Evolutionary conservation across 805 yeast genomes (phyloP).

Genomic region (Spathaspora arborariae): DNA sequence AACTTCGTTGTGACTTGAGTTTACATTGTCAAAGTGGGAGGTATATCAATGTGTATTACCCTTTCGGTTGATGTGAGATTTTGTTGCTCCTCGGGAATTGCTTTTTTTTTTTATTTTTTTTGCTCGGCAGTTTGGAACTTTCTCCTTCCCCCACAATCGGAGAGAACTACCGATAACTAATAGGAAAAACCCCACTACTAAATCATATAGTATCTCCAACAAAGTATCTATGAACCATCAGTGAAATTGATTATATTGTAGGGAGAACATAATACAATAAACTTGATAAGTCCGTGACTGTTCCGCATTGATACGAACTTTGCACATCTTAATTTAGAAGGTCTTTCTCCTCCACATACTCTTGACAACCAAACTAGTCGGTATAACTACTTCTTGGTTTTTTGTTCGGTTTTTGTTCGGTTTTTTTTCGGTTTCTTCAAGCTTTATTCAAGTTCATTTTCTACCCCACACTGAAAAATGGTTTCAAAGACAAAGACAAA

Average conservation of each 20-base stretch:
- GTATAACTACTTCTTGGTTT: too few relatives aligned
- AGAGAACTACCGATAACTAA: not conserved
- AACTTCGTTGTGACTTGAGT: too few relatives aligned
- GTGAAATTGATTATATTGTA: too few relatives aligned
- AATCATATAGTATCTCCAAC: not conserved
- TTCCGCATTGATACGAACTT: too few relatives aligned
- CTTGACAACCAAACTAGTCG: too few relatives aligned
- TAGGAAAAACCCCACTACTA: not conserved
- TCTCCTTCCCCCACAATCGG: not conserved
- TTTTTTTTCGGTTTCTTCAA: not conserved
- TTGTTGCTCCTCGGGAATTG: not conserved
- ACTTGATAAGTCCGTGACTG: too few relatives aligned
- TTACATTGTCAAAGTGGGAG: too few relatives aligned
- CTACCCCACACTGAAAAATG: not conserved
- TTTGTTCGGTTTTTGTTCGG: not conserved
- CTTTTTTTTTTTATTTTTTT: not conserved
- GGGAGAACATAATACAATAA: too few relatives aligned
- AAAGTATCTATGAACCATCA: not conserved
- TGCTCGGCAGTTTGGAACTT: not conserved
- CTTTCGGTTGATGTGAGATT: not conserved
- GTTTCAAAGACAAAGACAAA: not conserved
- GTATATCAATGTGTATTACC: not conserved
- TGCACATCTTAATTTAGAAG: too few relatives aligned
- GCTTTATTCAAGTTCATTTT: not conserved
- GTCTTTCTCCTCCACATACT: too few relatives aligned